phyloP scores from a whole-genome alignment of 805 yeast species.

The Yamadazyma takamatsuzukensis region DNA sequence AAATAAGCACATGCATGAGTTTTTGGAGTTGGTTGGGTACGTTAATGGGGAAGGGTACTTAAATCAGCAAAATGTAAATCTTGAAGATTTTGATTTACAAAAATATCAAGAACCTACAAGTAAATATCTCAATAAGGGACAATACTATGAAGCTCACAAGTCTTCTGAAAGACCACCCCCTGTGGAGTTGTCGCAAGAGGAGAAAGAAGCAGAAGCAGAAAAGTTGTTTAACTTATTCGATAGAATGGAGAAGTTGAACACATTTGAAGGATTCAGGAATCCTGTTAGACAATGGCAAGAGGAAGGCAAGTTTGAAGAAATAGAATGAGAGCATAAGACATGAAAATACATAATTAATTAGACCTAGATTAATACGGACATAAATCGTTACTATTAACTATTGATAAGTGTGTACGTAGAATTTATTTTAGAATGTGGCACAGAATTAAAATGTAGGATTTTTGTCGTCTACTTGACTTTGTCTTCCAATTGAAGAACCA shows the following conservation, averaged over 20 bases:
- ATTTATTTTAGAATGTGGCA: too few relatives aligned
- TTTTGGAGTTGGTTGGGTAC: conserved; percentile 22
- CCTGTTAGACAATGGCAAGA: conserved; percentile 38
- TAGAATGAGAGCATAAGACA: conserved; percentile 2
- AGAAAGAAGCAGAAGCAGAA: conserved; percentile 44
- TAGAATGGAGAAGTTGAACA: conserved; percentile 34
- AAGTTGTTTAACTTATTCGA: conserved; percentile 39
- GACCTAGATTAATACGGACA: too few relatives aligned
- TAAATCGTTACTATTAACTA: too few relatives aligned
- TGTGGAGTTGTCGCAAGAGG: conserved; percentile 33
- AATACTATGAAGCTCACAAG: too few relatives aligned
- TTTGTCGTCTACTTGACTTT: too few relatives aligned
- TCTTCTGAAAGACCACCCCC: not conserved
- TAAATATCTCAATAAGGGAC: conserved; percentile 10
- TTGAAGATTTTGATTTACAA: conserved; percentile 16
- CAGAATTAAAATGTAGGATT: too few relatives aligned
- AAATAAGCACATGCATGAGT: conserved; percentile 10
- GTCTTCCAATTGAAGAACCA: conserved; percentile 34
- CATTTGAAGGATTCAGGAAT: conserved; percentile 33
- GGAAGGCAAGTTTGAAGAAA: conserved; percentile 25
- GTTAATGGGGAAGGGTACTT: conserved; percentile 14
- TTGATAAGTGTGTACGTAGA: too few relatives aligned
- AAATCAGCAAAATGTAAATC: conserved; percentile 8
- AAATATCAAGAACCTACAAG: conserved; percentile 14
- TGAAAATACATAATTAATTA: not conserved